Conservation (phyloP, 345 rosid species). For the Citrus cavaleriei region DNA sequence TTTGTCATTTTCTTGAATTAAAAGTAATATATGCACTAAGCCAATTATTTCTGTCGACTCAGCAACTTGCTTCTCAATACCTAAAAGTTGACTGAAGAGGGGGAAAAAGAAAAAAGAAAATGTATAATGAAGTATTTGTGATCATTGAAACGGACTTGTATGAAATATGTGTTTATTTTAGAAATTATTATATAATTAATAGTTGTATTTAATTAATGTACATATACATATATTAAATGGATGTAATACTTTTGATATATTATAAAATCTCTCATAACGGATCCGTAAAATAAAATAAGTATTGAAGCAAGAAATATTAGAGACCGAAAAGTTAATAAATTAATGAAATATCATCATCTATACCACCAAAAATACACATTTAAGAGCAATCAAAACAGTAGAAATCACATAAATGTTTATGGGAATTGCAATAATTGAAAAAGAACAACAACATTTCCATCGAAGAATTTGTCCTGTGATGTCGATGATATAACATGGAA, state of each 20-base stretch:
- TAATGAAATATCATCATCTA: background rate
- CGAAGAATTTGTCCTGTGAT: no score
- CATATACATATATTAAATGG: no score
- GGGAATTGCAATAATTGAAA: no score
- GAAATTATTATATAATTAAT: no score
- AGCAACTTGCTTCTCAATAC: background rate
- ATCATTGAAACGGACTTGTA: background rate
- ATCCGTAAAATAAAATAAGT: no score
- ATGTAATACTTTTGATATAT: no score
- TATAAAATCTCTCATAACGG: no score
- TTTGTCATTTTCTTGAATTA: constrained; percentile 26
- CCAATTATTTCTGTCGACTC: background rate
- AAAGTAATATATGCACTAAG: constrained; percentile 11
- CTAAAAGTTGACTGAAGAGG: background rate
- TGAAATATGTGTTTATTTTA: no score
- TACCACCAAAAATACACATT: background rate
- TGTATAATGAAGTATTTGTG: background rate
- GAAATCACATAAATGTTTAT: no score
- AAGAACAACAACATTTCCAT: no score
- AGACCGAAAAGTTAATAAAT: background rate
- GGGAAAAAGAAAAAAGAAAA: background rate
- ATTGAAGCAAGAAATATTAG: rapidly evolving
- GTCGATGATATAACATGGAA: no score
- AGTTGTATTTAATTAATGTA: no score
- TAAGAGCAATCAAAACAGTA: background rate